Base-by-base conservation (phyloP, 2,329 filamentous ascomycete genomes). In the Coniochaeta prunicola region DNA sequence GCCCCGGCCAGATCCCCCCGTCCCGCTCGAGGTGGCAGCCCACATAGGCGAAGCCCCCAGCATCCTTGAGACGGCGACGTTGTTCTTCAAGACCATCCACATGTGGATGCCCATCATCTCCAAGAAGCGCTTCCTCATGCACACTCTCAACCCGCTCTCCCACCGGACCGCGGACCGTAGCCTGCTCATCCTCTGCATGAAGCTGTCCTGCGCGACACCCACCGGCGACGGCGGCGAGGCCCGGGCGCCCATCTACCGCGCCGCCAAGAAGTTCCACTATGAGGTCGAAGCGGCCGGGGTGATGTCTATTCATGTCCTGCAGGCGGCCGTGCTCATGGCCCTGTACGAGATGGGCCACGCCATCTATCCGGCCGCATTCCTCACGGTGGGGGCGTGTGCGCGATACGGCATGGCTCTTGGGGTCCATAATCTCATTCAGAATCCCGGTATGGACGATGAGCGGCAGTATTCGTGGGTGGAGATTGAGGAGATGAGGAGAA, bases 321-420 rank as follows among this genome's bases (percentile, higher is more conserved):
- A 74, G 59, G 64, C 69, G 10, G 62, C 61, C 10, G 58, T 73
- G 24, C 61, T 73, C n/a, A 64, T 73, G 24, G 62, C 68, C 21
- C 34, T 67, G 3, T 73, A 72, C 53, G 71, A 73, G 58, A 57
- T 70, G 19, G 68, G 66, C 2, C 69, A 73, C 60, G 68, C 64
- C n/a, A 72, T 73, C 17, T 73, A 72, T 57, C 71, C 71, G 6
- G 66, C 69, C 10, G 71, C 71, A 28, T 72, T 67, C 58, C 58
- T 72, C 17, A 68, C 68, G 6, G 60, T 67, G 13, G 64, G 63
- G 19, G 28, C 26, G n/a, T 58, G 57, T 36, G 57, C 42, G 13
- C 36, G 57, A 33, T 58, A 58, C 34, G 57, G 38, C 5, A 28
- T 36, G 21, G 57, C 57, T 2, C 57, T 58, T 9, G 33, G 50